Percentiles rank a stretch among this genome's conserved stretches.
These are phyloP conservation scores for Hortaea werneckii DNA, from an alignment of 2,329 filamentous ascomycete genomes.

Conservation along the genomic window DNA sequence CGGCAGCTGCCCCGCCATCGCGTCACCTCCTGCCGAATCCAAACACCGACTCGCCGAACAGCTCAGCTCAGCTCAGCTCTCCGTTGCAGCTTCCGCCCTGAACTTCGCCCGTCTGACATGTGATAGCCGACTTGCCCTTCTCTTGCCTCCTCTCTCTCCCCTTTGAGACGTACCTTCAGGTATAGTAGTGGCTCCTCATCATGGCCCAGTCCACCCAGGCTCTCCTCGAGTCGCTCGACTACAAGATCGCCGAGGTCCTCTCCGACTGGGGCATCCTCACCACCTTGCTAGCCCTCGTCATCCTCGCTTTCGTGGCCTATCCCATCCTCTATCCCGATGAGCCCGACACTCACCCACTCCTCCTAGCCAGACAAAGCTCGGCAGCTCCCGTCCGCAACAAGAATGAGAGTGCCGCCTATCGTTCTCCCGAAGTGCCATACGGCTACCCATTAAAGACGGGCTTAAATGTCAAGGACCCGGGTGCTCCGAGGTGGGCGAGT, in stretches of 20 bases:
- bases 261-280: conserved; percentile 76
- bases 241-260: conserved; percentile 56
- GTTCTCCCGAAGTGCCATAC: conserved; percentile 72
- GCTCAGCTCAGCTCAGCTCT: too few species aligned
- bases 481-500: conserved; percentile 68
- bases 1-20: too few species aligned
- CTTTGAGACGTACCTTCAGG: too few species aligned
- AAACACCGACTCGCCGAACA: too few species aligned
- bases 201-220: too few species aligned
- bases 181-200: too few species aligned
- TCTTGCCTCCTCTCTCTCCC: too few species aligned
- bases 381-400: conserved; percentile 70
- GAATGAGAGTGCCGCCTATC: conserved; percentile 75
- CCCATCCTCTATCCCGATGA: conserved; percentile 62
- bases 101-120: too few species aligned
- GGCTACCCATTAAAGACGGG: conserved; percentile 70
- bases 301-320: conserved; percentile 61
- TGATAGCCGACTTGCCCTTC: too few species aligned
- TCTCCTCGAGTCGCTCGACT: conserved; percentile 57
- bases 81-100: too few species aligned
- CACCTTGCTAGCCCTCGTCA: conserved; percentile 56
- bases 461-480: conserved; percentile 70
- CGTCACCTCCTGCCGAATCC: too few species aligned
- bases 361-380: conserved; percentile 75
- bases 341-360: conserved; percentile 82